Evolutionary conservation across 306 rosid species (phyloP).

Genomic region (Potentilla sterilis): DNA sequence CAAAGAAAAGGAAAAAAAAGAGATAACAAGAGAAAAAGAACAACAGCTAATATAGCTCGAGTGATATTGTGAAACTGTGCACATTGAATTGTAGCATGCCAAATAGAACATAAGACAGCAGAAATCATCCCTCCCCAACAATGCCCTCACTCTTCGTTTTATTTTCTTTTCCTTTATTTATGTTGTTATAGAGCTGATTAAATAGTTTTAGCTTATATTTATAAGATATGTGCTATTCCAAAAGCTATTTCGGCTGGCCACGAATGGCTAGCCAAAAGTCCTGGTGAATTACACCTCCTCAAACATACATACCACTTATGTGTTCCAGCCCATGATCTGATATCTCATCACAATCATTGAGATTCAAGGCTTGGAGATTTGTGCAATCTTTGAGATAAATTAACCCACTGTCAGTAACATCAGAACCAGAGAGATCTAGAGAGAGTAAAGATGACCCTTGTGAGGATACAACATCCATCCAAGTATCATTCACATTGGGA

Average conservation of each 20-base stretch:
- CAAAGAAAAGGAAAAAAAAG: not conserved
- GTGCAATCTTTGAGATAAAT: conserved; percentile 61
- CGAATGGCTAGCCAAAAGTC: not conserved
- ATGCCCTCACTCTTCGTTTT: not conserved
- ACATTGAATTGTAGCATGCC: not conserved
- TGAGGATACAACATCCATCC: conserved; percentile 89
- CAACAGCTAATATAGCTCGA: not conserved
- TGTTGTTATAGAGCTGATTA: not conserved
- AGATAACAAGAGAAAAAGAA: too few relatives aligned
- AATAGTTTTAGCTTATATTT: not conserved
- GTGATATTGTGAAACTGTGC: not conserved
- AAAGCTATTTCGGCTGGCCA: conserved; percentile 1
- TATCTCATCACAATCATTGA: conserved; percentile 78
- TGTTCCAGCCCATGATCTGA: conserved; percentile 67
- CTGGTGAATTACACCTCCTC: not conserved
- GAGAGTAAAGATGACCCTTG: conserved; percentile 87
- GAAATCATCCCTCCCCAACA: not conserved
- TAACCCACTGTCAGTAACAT: conserved; percentile 78
- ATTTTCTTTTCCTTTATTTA: not conserved
- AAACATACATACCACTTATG: conserved; percentile 55
- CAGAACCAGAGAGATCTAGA: conserved; percentile 78
- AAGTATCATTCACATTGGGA: conserved; percentile 67
- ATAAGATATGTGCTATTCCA: not conserved
- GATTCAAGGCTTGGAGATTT: conserved; percentile 63
- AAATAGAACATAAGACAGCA: not conserved